Base-by-base conservation (phyloP, 1,139 yeast species). In the Ogataea hybrid region DNA sequence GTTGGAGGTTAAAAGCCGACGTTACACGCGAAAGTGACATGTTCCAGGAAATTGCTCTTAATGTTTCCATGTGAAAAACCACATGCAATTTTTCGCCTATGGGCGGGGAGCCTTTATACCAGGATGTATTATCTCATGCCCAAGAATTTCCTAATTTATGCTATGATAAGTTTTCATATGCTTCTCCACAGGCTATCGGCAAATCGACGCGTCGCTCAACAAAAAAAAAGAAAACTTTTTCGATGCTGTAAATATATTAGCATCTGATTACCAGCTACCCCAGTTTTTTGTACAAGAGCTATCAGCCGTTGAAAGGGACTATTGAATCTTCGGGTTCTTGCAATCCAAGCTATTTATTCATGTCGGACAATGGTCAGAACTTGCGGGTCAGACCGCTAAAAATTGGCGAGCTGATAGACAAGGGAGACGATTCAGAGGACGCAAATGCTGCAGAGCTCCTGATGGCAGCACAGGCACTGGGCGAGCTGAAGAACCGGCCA, bases 1-100 rank as follows among this genome's bases (percentile, higher is more conserved):
- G 46, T 54, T 79, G 35, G 77, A 72, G 36, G 68, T 65, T 4
- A 71, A 71, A 47, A 44, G 59, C 12, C 54, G 66, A 15, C 47
- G 65, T 30, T 52, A 44, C 23, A 25, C 28, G 6, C 40, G 33
- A 14, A 39, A 38, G 16, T 38, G 37, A 17, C 2, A n/a, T 10
- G 6, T 11, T 23, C 21, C 21, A 6, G 8, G 9, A 20, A 20
- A 20, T 20, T 20, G 21, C 9, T 20, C 21, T 2, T 3, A 7
- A 6, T 8, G 21, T 20, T 8, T 6, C 21, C 21, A 20, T 20
- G 21, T 20, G 21, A 20, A 20, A 20, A 20, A 20, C 12, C 27
- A 25, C 27, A 25, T 25, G 27, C 27, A 11, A 6, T 11, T 25
- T 25, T 10, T 11, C 14, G 6, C 14, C n/a, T 6, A 8, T 12